Evolutionary conservation across 2,329 filamentous ascomycete genomes (phyloP).

Genomic region (Cladosporium velox): DNA sequence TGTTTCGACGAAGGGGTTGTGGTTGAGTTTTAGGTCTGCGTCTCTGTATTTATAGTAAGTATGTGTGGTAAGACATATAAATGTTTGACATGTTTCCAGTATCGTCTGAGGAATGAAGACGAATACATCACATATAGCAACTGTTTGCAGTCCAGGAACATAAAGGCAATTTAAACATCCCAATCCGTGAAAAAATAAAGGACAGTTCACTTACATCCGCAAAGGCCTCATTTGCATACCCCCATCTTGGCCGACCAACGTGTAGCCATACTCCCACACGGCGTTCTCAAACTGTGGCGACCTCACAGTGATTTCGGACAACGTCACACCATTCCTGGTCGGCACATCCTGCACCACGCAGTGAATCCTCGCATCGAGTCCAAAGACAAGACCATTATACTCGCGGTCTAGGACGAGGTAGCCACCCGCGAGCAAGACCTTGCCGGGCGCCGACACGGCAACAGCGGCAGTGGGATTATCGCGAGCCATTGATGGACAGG

Average conservation of each 20-base stretch:
- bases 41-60: constrained; percentile 30
- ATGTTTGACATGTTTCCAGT: background rate
- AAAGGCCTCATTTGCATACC: constrained; percentile 80
- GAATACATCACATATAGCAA: background rate
- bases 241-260: constrained; percentile 68
- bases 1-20: constrained; percentile 90
- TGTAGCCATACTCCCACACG: constrained; percentile 83
- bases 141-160: background rate
- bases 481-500: constrained; percentile 9
- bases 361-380: constrained; percentile 65
- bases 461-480: constrained; percentile 15
- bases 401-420: constrained; percentile 89
- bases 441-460: constrained; percentile 84
- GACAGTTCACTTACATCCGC: constrained; percentile 64
- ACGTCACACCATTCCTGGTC: constrained; percentile 61
- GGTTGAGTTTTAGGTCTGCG: constrained; percentile 48
- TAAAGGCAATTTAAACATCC: background rate
- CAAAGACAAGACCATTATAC: constrained; percentile 74
- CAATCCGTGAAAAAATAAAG: background rate
- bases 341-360: constrained; percentile 58
- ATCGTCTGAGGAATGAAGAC: background rate
- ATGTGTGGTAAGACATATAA: background rate
- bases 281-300: constrained; percentile 90
- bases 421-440: constrained; percentile 91
- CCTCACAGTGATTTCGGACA: constrained; percentile 76